Conservation (phyloP, 495 filamentous ascomycete genomes). For the Xylaria intraflava region DNA sequence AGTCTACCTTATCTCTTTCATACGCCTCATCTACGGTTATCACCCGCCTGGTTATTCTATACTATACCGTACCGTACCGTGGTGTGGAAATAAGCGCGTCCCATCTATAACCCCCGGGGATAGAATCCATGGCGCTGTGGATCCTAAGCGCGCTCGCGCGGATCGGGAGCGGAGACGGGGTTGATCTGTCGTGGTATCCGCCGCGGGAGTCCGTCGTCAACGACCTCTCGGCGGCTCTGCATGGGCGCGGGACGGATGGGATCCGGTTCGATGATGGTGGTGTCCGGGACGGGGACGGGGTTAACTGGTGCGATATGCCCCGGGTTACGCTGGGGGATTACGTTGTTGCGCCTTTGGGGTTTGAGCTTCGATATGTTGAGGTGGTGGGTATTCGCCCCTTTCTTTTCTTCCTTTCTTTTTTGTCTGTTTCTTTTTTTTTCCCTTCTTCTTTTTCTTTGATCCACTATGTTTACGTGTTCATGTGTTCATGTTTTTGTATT, state of each 20-base stretch:
- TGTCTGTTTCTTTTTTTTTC: neutral
- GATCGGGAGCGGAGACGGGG: neutral
- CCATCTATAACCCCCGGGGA: too few species aligned
- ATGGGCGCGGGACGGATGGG: constrained; percentile 49
- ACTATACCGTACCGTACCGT: too few species aligned
- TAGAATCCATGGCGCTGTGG: neutral
- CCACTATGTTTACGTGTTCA: neutral
- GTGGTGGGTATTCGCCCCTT: constrained; percentile 35
- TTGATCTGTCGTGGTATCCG: constrained; percentile 51
- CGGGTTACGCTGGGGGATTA: constrained; percentile 58
- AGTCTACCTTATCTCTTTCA: too few species aligned
- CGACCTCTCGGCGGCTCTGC: constrained; percentile 45
- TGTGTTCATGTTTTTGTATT: too few species aligned
- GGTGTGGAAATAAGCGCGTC: too few species aligned
- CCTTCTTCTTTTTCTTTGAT: neutral
- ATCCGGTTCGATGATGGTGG: constrained; percentile 58
- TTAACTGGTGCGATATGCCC: constrained; percentile 73
- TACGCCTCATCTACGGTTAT: too few species aligned
- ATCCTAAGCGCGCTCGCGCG: neutral
- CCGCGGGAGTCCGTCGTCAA: constrained; percentile 53
- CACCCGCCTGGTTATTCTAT: too few species aligned
- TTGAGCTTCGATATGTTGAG: constrained; percentile 60
- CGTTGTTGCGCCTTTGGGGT: constrained; percentile 37
- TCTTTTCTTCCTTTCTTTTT: neutral
- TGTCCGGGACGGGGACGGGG: constrained; percentile 39